Evolutionary conservation across 768 basidiomycete genomes (phyloP).

Genomic region (Naganishia antarctica): DNA sequence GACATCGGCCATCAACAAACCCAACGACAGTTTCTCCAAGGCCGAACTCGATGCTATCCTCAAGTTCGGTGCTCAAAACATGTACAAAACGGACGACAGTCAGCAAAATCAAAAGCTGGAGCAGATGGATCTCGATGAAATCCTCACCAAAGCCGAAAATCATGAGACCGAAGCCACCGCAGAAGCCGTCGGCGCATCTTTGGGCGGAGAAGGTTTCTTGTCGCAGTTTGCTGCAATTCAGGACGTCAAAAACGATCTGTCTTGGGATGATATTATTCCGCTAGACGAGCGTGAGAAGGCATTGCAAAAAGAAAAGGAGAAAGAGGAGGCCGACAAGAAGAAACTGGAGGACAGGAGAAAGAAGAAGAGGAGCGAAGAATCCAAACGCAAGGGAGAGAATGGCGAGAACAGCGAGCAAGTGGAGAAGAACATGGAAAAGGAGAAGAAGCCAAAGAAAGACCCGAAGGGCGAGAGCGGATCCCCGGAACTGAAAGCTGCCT

Average conservation of each 20-base stretch:
- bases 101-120: conserved; percentile 92
- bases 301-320: conserved; percentile 60
- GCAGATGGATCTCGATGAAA: conserved; percentile 98
- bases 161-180: conserved; percentile 85
- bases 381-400: conserved; percentile 76
- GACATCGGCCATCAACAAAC: conserved; percentile 56
- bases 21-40: conserved; percentile 55
- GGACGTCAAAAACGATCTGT: conserved; percentile 91
- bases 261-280: conserved; percentile 98
- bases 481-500: background rate
- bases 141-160: conserved; percentile 90
- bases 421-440: conserved; percentile 61
- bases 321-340: conserved; percentile 74
- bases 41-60: conserved; percentile 95
- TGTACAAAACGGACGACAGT: conserved; percentile 97
- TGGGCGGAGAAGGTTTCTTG: conserved; percentile 96
- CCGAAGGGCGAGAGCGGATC: conserved; percentile 7
- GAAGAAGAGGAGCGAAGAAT: conserved; percentile 64
- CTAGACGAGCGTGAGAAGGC: conserved; percentile 78
- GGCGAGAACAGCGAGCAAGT: conserved; percentile 61
- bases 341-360: conserved; percentile 59
- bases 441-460: conserved; percentile 49
- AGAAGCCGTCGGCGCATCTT: conserved; percentile 79
- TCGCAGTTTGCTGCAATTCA: conserved; percentile 91
- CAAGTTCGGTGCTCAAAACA: conserved; percentile 98